Conservation (phyloP, 2,329 filamentous ascomycete species). For the Fusarium palustre region DNA sequence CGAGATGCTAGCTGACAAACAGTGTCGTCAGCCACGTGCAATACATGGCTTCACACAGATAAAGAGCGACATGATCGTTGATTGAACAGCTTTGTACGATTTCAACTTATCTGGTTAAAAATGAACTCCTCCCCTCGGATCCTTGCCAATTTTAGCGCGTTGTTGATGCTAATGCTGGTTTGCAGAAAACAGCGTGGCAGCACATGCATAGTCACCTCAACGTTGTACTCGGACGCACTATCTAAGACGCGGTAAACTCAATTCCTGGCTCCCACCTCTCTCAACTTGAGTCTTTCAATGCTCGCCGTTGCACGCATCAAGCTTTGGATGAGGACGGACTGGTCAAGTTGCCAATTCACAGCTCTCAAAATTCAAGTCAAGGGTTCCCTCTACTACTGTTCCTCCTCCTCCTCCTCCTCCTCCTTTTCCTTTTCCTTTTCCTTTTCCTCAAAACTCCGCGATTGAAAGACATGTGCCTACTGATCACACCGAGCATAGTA, state of each 20-base stretch:
- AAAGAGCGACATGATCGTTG: constrained; percentile 27
- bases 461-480: background rate
- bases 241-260: constrained; percentile 29
- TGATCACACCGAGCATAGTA: constrained; percentile 12
- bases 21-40: constrained; percentile 29
- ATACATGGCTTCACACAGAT: constrained; percentile 8
- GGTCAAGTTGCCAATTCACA: background rate
- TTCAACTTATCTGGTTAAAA: background rate
- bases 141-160: constrained; percentile 16
- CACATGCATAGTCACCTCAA: constrained; percentile 14
- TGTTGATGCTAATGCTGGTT: constrained; percentile 14
- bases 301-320: background rate
- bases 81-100: constrained; percentile 17
- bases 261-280: constrained; percentile 12
- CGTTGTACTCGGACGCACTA: constrained; percentile 23
- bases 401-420: too few relatives aligned
- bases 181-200: constrained; percentile 32
- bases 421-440: too few relatives aligned
- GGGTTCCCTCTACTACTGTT: too few relatives aligned
- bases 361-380: background rate
- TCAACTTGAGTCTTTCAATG: background rate
- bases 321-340: constrained; percentile 9
- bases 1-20: constrained; percentile 8
- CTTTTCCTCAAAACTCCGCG: background rate
- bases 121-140: background rate